Conservation (phyloP, 2,329 filamentous ascomycete genomes). For the Beauveria bassiana region DNA sequence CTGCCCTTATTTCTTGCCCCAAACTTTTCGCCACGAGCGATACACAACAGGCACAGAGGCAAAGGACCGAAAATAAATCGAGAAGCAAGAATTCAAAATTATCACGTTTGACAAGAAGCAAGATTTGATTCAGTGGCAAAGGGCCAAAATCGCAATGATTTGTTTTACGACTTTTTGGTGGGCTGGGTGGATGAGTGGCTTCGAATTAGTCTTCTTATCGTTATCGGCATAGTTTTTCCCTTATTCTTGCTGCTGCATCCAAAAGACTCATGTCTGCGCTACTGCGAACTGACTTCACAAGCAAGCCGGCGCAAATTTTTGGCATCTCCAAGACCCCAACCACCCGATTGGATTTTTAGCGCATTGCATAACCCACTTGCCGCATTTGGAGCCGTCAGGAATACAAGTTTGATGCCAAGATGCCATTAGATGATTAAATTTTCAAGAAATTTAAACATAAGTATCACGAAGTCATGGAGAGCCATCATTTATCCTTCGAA, state of each 20-base stretch:
- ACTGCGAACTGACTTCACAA: background rate
- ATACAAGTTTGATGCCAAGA: background rate
- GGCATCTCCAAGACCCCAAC: background rate
- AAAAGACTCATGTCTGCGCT: background rate
- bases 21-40: constrained; percentile 26
- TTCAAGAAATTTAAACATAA: background rate
- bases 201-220: constrained; percentile 8
- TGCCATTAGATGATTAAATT: background rate
- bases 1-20: constrained; percentile 35
- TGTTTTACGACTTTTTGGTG: constrained; percentile 6
- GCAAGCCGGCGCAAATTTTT: background rate
- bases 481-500: background rate
- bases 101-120: background rate
- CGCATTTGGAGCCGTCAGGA: background rate
- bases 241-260: background rate
- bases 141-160: background rate
- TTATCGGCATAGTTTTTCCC: constrained; percentile 5
- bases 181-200: constrained; percentile 6
- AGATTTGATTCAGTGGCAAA: background rate
- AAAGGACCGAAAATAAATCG: constrained; percentile 16
- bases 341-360: constrained; percentile 2
- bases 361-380: constrained; percentile 7
- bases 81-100: constrained; percentile 16
- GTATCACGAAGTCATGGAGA: background rate
- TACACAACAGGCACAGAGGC: constrained; percentile 30